Evolutionary conservation across 805 yeast genomes (phyloP).

Genomic region (Maudiozyma barnettii): DNA sequence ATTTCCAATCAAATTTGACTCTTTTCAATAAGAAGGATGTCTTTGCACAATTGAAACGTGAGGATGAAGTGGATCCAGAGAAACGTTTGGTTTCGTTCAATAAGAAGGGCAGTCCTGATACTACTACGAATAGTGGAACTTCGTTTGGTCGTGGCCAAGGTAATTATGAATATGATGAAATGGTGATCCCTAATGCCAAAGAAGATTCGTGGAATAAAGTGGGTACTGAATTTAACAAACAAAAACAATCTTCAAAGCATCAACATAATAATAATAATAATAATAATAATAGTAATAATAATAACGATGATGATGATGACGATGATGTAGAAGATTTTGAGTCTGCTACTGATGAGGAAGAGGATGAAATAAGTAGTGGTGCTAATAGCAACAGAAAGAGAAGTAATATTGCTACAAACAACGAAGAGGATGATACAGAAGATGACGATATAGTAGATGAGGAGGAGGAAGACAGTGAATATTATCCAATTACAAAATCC

Average conservation of each 20-base stretch:
- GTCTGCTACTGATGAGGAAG: slow-evolving; percentile 2
- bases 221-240: slow-evolving; percentile 7
- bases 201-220: slow-evolving; percentile 47
- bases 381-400: slow-evolving; percentile 3
- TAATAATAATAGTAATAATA: not conserved
- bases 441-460: slow-evolving; percentile 10
- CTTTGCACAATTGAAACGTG: slow-evolving; percentile 61
- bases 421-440: slow-evolving; percentile 15
- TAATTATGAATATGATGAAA: slow-evolving; percentile 62
- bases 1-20: slow-evolving; percentile 71
- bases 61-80: slow-evolving; percentile 51
- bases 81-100: slow-evolving; percentile 71
- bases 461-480: slow-evolving; percentile 9
- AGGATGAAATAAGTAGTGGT: not conserved
- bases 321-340: slow-evolving; percentile 3
- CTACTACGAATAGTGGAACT: not conserved
- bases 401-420: slow-evolving; percentile 7
- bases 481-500: slow-evolving; percentile 28
- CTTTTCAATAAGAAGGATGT: slow-evolving; percentile 75
- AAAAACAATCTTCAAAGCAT: slow-evolving; percentile 1
- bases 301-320: not conserved
- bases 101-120: slow-evolving; percentile 27
- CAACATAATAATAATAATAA: slow-evolving; percentile 1
- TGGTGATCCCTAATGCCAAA: slow-evolving; percentile 46
- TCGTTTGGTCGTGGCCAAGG: not conserved